A percentile compares a stretch with the other conserved stretches of the same genome.
Evolutionary conservation across 345 rosid genomes (phyloP).

Genomic region (Salix purpurea): DNA sequence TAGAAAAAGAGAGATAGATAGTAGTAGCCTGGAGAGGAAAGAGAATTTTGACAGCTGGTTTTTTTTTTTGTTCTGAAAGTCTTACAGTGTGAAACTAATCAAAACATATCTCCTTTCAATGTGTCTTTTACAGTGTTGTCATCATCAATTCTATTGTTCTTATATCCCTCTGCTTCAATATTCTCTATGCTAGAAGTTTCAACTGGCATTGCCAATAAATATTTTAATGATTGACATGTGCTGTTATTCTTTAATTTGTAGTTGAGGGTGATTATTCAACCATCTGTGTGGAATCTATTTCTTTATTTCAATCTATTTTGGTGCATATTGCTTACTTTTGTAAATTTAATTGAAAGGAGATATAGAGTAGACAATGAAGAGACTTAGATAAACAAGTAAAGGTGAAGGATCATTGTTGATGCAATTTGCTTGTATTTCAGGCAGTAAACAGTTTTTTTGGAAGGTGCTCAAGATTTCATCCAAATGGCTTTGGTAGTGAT

Average conservation of each 20-base stretch:
- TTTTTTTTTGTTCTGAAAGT: neutral
- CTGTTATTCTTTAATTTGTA: neutral
- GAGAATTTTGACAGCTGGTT: too few relatives aligned
- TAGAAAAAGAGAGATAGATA: too few relatives aligned
- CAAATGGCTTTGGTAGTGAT: conserved; percentile 86
- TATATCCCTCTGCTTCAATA: neutral
- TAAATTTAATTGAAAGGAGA: neutral
- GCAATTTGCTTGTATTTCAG: neutral
- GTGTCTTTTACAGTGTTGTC: neutral
- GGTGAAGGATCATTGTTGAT: neutral
- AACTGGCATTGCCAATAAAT: neutral
- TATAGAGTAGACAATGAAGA: conserved; percentile 6
- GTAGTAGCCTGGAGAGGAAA: too few relatives aligned
- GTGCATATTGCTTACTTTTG: neutral
- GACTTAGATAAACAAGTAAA: neutral
- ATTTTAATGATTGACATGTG: neutral
- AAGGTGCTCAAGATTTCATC: neutral
- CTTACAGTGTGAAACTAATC: neutral
- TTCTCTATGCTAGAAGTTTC: neutral
- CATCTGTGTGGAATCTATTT: neutral
- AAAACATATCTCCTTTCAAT: neutral
- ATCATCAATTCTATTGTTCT: neutral
- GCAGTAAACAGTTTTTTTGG: conserved; percentile 1
- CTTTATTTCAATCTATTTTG: neutral
- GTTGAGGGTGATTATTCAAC: neutral